Evolutionary conservation across 371 early-diverging fungal genomes (phyloP), one percentile per base, ranked within the genome.

Genomic region (Mucor circinelloides): DNA sequence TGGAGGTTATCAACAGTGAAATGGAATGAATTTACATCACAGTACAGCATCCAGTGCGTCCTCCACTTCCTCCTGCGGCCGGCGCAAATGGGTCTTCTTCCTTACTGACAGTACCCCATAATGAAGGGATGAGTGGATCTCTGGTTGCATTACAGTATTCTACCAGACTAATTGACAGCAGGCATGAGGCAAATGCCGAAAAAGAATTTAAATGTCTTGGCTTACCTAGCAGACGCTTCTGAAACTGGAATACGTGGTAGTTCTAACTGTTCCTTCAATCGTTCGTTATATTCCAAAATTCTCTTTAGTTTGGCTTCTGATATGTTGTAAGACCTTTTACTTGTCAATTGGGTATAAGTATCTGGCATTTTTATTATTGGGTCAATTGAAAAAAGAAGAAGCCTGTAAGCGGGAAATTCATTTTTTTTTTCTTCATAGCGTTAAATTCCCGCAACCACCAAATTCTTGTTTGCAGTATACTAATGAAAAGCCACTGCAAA

Each of bases 81-180:
- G 86, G 85, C 59, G 86, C 89, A 78, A 90, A 95, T 40, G 95
- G 95, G 74, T 95, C 93, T 58, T 94, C 91, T 21, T 87, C 82
- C 70, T 88, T 89, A 72, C 89, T 89, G 10, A 82, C 67, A 25
- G 76, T 70, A 9, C 95, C 95, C 95, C 94, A 94, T 46, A 92
- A 79, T 6, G 88, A 92, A 12, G 93, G 94, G 58, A 94, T 69
- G 25, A 94, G 78, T 42, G 85, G 84, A 77, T 95, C 95, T 56
- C 74, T 74, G 60, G 80, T 86, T 19, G 62, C 54, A 64, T 79
- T 80, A 61, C 89, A 89, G 66, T 84, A 83, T 34, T 82, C 70
- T 58, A 87, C 80, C 31, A 87, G 67, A 50, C 88, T 89, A 68
- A 40, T 13, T 1, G 42, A 34, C 32, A 28, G 5, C 21, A 42